Evolutionary conservation across 1,284 basidiomycete species (phyloP), one percentile per base, ranked within the genome.

Genomic region (Ceraceosorus bombacis): DNA sequence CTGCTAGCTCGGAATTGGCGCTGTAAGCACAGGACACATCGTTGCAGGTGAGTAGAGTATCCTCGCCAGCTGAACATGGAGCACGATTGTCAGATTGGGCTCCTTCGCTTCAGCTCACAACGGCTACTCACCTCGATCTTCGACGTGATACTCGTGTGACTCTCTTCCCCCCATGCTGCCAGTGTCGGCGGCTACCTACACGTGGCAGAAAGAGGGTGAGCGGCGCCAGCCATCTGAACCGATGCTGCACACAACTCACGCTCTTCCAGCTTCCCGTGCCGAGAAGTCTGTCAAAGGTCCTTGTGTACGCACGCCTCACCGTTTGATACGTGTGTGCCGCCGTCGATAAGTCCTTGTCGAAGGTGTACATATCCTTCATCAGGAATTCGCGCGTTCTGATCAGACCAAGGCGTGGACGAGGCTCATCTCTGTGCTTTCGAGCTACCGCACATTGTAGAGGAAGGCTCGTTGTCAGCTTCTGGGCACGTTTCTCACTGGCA

Each of bases 361-460:
- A 79, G 0, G 77, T 73, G 55, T 79, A 79, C 2, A 79, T 60
- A 52, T 79, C 78, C 53, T 79, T 79, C 78, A 79, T 79, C 5
- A 78, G 51, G 58, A 79, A 79, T 51, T 78, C 77, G 40, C 73
- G 71, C 1, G 78, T 78, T 7, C 78, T 55, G 27, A 79, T 54
- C 7, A 79, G 61, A 1, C 78, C 78, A 60, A 73, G 72, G 4
- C 78, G 61, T 6, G 78, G 78, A 5, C 78, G 52, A 5, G 75
- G 74, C 64, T 79, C 78, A 60, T 79, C 78, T 17, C 78, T 61
- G 57, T 77, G 76, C 62, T 79, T 79, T 52, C 70, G 63, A 0
- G 76, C 68, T 73, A 27, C 27, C 27, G 57, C 40, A 15, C 43
- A 5, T 63, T 37, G 0, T 12, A 4, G 10, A 57, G 55, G 9